Conservation (phyloP, 495 filamentous ascomycete species). For the Tuber melanosporum region DNA sequence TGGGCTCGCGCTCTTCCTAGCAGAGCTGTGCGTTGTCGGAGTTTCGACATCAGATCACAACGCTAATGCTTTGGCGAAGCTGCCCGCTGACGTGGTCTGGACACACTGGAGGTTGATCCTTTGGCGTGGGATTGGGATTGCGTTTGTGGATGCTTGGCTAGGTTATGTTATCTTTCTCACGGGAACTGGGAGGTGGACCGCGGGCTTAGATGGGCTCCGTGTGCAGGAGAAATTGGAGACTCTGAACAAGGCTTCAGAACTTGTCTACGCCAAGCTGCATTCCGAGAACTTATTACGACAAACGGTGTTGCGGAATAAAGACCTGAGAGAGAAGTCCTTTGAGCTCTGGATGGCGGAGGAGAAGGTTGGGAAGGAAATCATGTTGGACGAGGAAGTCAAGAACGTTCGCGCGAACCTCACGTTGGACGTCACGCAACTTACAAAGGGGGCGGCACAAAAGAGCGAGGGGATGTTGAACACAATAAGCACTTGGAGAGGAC, state of each 20-base stretch:
- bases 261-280: constrained; percentile 46
- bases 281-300: constrained; percentile 54
- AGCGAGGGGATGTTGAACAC: constrained; percentile 31
- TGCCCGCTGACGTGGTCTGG: constrained; percentile 54
- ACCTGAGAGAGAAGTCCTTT: constrained; percentile 45
- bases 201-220: constrained; percentile 45
- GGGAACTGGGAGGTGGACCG: constrained; percentile 61
- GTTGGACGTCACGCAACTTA: constrained; percentile 51
- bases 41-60: constrained; percentile 56
- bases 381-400: constrained; percentile 57
- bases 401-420: constrained; percentile 54
- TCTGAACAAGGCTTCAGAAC: constrained; percentile 43
- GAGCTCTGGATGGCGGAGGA: constrained; percentile 55
- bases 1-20: constrained; percentile 52
- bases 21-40: constrained; percentile 57
- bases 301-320: constrained; percentile 51
- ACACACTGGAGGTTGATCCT: constrained; percentile 63
- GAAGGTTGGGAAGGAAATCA: constrained; percentile 51
- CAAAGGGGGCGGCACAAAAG: constrained; percentile 44
- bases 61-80: constrained; percentile 53
- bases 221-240: constrained; percentile 50
- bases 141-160: constrained; percentile 55
- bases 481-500: constrained; percentile 33
- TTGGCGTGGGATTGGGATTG: constrained; percentile 55
- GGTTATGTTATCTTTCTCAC: constrained; percentile 62